Conservation (phyloP, 352 stramenopile species). For the Blastocystis sp. region DNA sequence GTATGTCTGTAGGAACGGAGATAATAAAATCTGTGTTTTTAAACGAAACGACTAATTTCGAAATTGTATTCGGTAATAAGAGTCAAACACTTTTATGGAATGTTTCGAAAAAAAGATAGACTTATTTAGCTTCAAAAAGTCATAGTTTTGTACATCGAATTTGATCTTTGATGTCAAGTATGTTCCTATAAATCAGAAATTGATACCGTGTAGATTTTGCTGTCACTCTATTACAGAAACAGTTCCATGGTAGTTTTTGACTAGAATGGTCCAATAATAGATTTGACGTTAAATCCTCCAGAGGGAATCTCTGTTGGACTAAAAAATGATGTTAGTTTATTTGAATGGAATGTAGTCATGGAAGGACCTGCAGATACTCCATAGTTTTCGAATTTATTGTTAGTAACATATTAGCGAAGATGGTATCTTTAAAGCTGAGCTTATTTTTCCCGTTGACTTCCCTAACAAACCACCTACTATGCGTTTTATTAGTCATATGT, state of each 20-base stretch:
- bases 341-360: conserved; percentile 43
- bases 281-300: conserved; percentile 36
- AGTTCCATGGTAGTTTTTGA: conserved; percentile 7
- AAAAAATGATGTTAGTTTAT: conserved; percentile 24
- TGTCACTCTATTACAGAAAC: conserved; percentile 6
- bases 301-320: conserved; percentile 48
- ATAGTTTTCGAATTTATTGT: not conserved
- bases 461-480: conserved; percentile 20
- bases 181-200: not conserved
- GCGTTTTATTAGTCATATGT: conserved; percentile 54
- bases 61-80: not conserved
- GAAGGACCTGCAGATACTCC: conserved; percentile 38
- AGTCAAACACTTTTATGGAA: not conserved
- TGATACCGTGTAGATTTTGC: not conserved
- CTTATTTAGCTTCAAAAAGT: not conserved
- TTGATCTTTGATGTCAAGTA: conserved; percentile 18
- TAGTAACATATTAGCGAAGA: conserved; percentile 19
- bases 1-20: not conserved
- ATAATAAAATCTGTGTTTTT: not conserved
- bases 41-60: not conserved
- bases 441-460: conserved; percentile 33
- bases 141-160: not conserved
- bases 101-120: not conserved
- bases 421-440: conserved; percentile 46
- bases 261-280: not conserved